These are phyloP conservation scores for Colletotrichum tamarilloi DNA, from an alignment of 2,329 filamentous ascomycete species.

Conservation along the genomic window DNA sequence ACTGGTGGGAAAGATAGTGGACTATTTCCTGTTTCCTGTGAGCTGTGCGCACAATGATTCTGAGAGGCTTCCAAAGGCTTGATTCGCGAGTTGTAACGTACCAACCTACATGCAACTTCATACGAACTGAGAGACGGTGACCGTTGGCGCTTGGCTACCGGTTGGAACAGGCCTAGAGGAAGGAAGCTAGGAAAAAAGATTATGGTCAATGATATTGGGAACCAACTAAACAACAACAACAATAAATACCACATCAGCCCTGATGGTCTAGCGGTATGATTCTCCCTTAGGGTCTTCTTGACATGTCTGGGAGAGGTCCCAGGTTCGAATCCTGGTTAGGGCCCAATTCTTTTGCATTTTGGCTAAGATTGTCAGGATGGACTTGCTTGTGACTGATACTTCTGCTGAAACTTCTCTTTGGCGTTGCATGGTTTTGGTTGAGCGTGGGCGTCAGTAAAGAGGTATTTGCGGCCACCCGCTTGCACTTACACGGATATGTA, in stretches of 20 bases:
- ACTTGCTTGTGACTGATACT: no score
- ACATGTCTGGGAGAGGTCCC: conserved; percentile 11
- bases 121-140: not conserved
- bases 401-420: not conserved
- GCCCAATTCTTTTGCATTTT: not conserved
- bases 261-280: conserved; percentile 36
- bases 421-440: not conserved
- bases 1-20: not conserved
- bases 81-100: not conserved
- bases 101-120: not conserved
- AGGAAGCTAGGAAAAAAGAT: rapidly evolving
- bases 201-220: rapidly evolving
- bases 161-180: rapidly evolving
- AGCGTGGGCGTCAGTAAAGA: no score
- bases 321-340: conserved; percentile 35
- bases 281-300: conserved; percentile 26
- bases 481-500: no score
- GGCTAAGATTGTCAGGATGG: not conserved
- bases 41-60: not conserved
- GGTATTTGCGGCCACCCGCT: no score
- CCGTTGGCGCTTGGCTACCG: no score
- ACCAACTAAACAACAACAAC: rapidly evolving
- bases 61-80: not conserved
- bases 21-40: not conserved
- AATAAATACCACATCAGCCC: not conserved